Evolutionary conservation across 1,284 basidiomycete species (phyloP), one percentile per base, ranked within the genome.

Genomic region (Austroboletus niveus): DNA sequence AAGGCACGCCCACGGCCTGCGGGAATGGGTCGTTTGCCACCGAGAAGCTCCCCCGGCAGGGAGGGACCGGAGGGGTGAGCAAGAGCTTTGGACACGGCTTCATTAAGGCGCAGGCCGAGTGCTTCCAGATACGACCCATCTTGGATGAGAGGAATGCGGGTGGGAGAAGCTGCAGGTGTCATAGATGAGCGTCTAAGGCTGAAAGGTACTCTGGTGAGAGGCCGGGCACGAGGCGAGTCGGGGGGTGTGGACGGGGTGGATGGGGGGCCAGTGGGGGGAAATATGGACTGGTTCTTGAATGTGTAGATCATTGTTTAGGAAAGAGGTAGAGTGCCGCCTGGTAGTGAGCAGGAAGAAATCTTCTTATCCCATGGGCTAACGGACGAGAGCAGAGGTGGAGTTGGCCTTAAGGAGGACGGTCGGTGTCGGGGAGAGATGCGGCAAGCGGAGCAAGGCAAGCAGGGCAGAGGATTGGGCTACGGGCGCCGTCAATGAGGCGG

Each of bases 71-170:
- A 64, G 14, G 87, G 85, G 57, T 85, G 82, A 12, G 79, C 75
- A 40, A 91, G 73, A 2, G 87, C 84, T 69, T 81, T 88, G 42
- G 86, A 83, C n/a, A 88, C 85, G 0, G 85, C 87, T 66, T 92
- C 89, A 62, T 83, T 89, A 39, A 92, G 74, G 65, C 85, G 89
- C 51, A 90, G 74, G 58, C 82, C 76, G 45, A 91, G 78, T 48
- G 82, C 79, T 65, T 89, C 85, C 53, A 90, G 76, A 67, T 89
- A 91, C 6, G 85, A 86, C 48, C 85, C 85, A 64, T 89, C 87
- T 60, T 88, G 87, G 36, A 85, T 72, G 39, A 85, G 77, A 8
- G 80, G 72, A 4, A 74, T 60, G 3, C 78, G 74, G 38, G 72
- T 62, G 0, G 73, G 62, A 11, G 66, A 64, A 4, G 74, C 57